Evolutionary conservation across 2,329 filamentous ascomycete genomes (phyloP), one percentile per base, ranked within the genome.

Genomic region (Fusarium scirpi): DNA sequence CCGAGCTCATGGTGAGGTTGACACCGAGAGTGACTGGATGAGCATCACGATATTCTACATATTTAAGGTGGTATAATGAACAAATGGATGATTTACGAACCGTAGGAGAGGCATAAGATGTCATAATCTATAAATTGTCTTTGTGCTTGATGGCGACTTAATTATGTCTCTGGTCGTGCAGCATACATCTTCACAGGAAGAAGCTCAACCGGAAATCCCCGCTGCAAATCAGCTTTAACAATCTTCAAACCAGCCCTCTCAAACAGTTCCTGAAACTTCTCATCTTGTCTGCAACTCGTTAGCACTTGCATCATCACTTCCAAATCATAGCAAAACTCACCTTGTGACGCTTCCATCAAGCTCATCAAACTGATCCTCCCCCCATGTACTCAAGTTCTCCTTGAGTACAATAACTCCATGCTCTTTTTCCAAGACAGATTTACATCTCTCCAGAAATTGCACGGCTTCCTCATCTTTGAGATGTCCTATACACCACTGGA

Each of bases 401-500:
- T 83, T 82, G 18, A 83, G 45, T 1, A 83, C 75, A 4, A 83
- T 79, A 9, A 81, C 12, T 0, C 72, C 74, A 3, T 62, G 62
- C 0, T 76, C 76, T 3, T 76, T 75, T 1, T 62, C 62, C 5
- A 83, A 53, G 0, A 65, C 83, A 0, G 79, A 72, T 49, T 85
- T 86, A 77, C 92, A 92, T 27, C 88, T 84, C 59, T 81, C 73
- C 18, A 98, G 80, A 75, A 91, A 97, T 4, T 82, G 82, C 2
- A 92, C 83, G 6, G 98, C 78, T 78, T 97, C 89, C 10, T 80
- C 80, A 77, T 97, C 94, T 1, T 88, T 94, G 58, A 97, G 82
- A 78, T 98, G 91, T 25, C 93, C 92, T 10, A 95, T 80, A 79
- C 94, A 98, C 94, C 94, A 97, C 80, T 98, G 94, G 55, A 88